These are phyloP conservation scores for Coccomyxa sp. DNA, from an alignment of 139 green algal species.

Conservation along the genomic window DNA sequence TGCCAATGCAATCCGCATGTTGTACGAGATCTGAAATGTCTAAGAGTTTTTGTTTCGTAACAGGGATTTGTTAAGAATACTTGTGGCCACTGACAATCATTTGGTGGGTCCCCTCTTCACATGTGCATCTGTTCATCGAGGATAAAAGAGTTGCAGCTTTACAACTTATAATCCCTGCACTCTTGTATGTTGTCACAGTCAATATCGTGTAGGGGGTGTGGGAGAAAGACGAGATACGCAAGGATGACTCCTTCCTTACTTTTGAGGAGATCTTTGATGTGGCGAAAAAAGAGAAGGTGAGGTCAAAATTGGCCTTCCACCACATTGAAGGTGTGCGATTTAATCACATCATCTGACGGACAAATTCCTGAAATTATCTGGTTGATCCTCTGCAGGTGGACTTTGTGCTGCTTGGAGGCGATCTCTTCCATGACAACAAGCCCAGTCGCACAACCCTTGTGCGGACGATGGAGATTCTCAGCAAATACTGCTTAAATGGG, in stretches of 20 bases:
- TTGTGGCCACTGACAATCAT: conserved; percentile 96
- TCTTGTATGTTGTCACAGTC: not conserved
- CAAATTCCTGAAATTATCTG: not conserved
- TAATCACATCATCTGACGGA: not conserved
- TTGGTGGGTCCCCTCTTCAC: conserved; percentile 54
- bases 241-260: conserved; percentile 87
- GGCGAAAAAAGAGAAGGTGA: conserved; percentile 47
- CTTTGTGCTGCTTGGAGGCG: conserved; percentile 89
- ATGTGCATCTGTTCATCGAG: not conserved
- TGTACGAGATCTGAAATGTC: not conserved
- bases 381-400: conserved; percentile 49
- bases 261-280: conserved; percentile 62
- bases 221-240: conserved; percentile 89
- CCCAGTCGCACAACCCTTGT: conserved; percentile 77
- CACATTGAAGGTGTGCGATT: not conserved
- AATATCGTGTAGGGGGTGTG: conserved; percentile 72
- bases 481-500: conserved; percentile 76
- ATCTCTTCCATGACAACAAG: conserved; percentile 99
- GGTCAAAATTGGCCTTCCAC: conserved; percentile 23
- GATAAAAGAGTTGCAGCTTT: not conserved
- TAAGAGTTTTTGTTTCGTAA: not conserved
- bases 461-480: conserved; percentile 77
- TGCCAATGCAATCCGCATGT: not conserved
- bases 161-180: not conserved
- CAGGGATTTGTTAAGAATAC: conserved; percentile 50